Percentiles rank a stretch among this genome's conserved stretches.
Conservation (phyloP, 345 rosid genomes). For the Combretum micranthum region DNA sequence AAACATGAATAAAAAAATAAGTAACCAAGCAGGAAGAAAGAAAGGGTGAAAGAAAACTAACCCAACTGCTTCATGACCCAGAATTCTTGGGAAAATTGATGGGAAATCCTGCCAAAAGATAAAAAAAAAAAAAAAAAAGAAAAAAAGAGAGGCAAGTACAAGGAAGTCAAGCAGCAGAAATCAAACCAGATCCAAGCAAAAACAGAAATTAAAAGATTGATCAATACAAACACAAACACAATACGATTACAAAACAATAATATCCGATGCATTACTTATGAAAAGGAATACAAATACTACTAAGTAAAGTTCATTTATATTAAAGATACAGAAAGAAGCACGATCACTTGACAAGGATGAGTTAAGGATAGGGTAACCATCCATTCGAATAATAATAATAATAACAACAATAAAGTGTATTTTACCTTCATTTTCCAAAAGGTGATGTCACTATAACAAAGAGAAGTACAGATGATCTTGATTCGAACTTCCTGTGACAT, state of each 20-base stretch:
- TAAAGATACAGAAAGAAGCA: not conserved
- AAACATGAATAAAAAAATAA: not conserved
- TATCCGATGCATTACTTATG: too few species aligned
- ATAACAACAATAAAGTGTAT: not conserved
- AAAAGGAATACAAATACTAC: too few species aligned
- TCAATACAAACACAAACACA: too few species aligned
- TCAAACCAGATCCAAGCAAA: too few species aligned
- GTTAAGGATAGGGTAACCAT: not conserved
- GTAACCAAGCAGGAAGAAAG: not conserved
- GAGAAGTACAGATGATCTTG: constrained; percentile 62
- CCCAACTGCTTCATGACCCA: constrained; percentile 96
- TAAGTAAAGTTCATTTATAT: too few species aligned
- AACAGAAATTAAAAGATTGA: too few species aligned
- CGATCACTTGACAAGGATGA: not conserved
- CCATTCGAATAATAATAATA: too few species aligned
- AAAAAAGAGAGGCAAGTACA: too few species aligned
- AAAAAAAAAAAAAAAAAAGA: too few species aligned
- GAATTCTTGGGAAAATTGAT: constrained; percentile 61
- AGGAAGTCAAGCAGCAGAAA: too few species aligned
- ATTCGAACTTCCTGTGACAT: constrained; percentile 65
- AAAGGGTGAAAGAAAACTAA: constrained; percentile 15
- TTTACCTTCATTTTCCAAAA: constrained; percentile 70
- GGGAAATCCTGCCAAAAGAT: constrained; percentile 49
- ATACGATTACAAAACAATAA: too few species aligned
- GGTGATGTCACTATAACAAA: constrained; percentile 68